Base-by-base conservation (phyloP, 768 basidiomycete species). In the Tylopilus balloui region DNA sequence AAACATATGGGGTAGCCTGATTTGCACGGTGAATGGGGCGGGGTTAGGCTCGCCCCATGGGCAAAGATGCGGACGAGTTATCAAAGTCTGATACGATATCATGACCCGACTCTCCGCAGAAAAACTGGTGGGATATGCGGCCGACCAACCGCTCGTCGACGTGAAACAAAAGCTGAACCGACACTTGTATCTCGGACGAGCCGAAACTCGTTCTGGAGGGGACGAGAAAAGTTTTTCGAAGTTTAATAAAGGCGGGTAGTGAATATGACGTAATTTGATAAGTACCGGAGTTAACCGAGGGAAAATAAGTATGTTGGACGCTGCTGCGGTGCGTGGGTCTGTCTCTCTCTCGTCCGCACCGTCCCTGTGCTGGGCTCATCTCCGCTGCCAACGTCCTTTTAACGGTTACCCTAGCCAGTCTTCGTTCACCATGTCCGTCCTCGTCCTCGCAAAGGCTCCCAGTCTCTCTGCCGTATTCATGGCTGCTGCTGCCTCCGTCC, bases 391-490 rank as follows among this genome's bases (percentile, higher is more conserved):
- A n/a, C 9, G 7, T 19, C 45, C 38, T 61, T 56, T 64, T 50
- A 66, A 63, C 60, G 47, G 47, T 24, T 3, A 13, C n/a, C 34
- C 7, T 34, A 8, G 7, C n/a, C n/a, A 34, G 19, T 32, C 8
- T 37, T n/a, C n/a, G n/a, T 19, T 20, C 39, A 48, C 46, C 45
- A 67, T 67, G 66, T 66, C 65, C 25, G 63, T 67, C 42, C 65
- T 69, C 49, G 57, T 69, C 42, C 57, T 52, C 23, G 56, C 66
- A 41, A 63, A 63, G 50, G 65, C 57, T 17, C 66, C 66, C 38
- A 55, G 54, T 42, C 52, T 69, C 14, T 57, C 66, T 10, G 45
- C 63, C 48, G 43, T 69, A 11, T 65, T 67, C 54, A 64, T 69
- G 63, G 67, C 66, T 2, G 63, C 61, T 17, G 51, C 57, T 7